These are phyloP conservation scores for Fusarium sacchari DNA, from an alignment of 2,329 filamentous ascomycete genomes.

Conservation along the genomic window DNA sequence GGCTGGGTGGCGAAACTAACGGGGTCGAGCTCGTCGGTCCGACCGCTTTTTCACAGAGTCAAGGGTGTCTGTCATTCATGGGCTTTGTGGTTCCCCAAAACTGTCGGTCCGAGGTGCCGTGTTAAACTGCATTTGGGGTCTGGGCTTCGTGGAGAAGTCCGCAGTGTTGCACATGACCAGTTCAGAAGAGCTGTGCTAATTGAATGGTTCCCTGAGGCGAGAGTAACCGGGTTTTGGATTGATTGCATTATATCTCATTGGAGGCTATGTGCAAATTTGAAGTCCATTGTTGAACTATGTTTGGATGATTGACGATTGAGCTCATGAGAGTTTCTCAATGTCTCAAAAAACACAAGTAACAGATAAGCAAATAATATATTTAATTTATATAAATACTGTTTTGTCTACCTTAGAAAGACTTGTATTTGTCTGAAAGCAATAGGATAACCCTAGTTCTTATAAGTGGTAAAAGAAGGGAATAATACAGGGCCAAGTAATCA, in stretches of 20 bases:
- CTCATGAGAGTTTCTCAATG: no score
- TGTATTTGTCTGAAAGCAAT: rapidly evolving
- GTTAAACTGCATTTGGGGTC: neutral
- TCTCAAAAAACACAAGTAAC: neutral
- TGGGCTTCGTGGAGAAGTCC: neutral
- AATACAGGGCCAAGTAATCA: rapidly evolving
- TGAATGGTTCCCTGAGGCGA: neutral
- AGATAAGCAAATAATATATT: rapidly evolving
- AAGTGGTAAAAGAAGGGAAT: neutral
- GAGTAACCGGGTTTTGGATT: neutral
- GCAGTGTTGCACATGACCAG: neutral
- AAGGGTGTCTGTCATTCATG: neutral
- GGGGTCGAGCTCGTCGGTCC: constrained; percentile 19
- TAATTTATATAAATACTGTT: neutral
- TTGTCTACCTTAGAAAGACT: rapidly evolving
- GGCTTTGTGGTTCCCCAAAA: rapidly evolving
- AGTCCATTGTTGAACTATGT: rapidly evolving
- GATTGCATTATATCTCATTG: no score
- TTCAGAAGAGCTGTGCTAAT: no score
- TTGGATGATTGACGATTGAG: no score
- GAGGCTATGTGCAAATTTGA: neutral
- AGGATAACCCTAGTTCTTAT: neutral
- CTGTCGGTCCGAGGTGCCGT: constrained; percentile 3
- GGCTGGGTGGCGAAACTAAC: constrained; percentile 16
- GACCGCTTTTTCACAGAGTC: neutral